A percentile compares a stretch with the other conserved stretches of the same genome.
phyloP scores from a whole-genome alignment of 2,329 filamentous ascomycete species.

The Epicoccum sorghinum region DNA sequence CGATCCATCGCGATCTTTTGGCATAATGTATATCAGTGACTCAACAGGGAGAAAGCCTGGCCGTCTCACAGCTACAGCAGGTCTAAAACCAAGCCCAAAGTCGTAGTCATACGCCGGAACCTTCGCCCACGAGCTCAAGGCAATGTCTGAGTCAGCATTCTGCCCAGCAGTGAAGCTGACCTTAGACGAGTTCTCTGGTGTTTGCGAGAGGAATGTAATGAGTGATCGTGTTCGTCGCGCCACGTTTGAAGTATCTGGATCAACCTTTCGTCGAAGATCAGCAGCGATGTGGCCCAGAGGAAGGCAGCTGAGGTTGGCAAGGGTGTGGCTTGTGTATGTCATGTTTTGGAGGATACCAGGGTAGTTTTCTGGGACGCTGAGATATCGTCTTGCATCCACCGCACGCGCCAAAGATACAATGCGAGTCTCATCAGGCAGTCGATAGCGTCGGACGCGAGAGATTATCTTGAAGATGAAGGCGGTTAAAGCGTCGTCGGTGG shows the following conservation, averaged over 20 bases:
- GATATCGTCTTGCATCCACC: conserved; percentile 54
- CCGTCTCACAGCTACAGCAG: conserved; percentile 55
- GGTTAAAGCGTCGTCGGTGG: conserved; percentile 61
- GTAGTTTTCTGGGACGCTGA: conserved; percentile 53
- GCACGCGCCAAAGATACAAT: conserved; percentile 54
- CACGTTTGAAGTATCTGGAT: conserved; percentile 45
- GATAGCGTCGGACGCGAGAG: conserved; percentile 49
- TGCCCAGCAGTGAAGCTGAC: conserved; percentile 36
- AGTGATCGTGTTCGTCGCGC: conserved; percentile 47
- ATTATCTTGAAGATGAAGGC: conserved; percentile 60
- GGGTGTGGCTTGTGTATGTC: conserved; percentile 47
- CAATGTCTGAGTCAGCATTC: conserved; percentile 48
- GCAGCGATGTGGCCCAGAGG: conserved; percentile 45
- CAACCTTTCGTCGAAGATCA: conserved; percentile 49
- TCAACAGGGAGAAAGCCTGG: conserved; percentile 56
- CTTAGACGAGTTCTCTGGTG: conserved; percentile 46
- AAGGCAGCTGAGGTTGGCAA: conserved; percentile 38
- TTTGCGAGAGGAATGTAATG: conserved; percentile 48
- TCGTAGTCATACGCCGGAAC: conserved; percentile 54
- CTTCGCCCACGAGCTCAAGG: conserved; percentile 63
- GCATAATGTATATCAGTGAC: conserved; percentile 56
- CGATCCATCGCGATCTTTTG: conserved; percentile 47
- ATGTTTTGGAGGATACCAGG: conserved; percentile 58
- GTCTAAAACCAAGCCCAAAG: conserved; percentile 56
- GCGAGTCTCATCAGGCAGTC: conserved; percentile 28